Percentiles rank a stretch among this genome's conserved stretches.
phyloP scores from a whole-genome alignment of 1,284 basidiomycete species.

The Fomitopsis betulina region DNA sequence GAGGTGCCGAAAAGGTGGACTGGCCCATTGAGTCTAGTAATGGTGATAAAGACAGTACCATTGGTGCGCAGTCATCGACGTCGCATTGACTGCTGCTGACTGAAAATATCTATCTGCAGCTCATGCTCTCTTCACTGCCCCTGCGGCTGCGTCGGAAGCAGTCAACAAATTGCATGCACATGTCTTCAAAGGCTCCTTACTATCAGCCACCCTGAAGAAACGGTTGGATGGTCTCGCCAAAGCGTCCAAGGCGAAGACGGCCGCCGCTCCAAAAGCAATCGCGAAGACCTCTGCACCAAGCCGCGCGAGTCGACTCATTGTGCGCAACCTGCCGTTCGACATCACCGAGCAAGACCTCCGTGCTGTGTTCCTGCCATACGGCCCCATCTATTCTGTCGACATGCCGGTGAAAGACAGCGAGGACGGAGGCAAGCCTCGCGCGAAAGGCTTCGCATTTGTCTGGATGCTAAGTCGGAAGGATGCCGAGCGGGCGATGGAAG shows the following conservation, averaged over 20 bases:
- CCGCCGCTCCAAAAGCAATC: conserved; percentile 7
- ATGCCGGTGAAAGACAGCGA: conserved; percentile 48
- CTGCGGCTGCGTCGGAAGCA: conserved; percentile 69
- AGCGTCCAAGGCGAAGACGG: conserved; percentile 27
- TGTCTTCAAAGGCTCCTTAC: conserved; percentile 85
- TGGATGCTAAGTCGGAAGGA: conserved; percentile 90
- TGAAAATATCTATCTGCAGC: conserved; percentile 43
- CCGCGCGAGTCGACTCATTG: conserved; percentile 81
- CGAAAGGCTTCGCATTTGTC: conserved; percentile 92
- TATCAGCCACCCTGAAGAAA: conserved; percentile 91
- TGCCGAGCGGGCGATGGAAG: conserved; percentile 81
- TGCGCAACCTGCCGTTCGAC: conserved; percentile 87
- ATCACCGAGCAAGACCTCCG: conserved; percentile 84
- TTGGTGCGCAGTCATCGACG: conserved; percentile 16
- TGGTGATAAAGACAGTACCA: conserved; percentile 38
- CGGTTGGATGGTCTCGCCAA: conserved; percentile 70
- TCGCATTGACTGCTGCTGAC: not conserved
- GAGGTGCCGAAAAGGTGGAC: conserved; percentile 67
- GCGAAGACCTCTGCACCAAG: conserved; percentile 45
- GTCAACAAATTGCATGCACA: conserved; percentile 88
- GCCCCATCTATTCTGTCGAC: conserved; percentile 84
- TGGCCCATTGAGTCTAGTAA: conserved; percentile 55
- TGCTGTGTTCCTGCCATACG: conserved; percentile 84
- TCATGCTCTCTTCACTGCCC: conserved; percentile 72
- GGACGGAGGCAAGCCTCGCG: conserved; percentile 11